Percentiles rank a stretch among this genome's conserved stretches.
Evolutionary conservation across 2,329 filamentous ascomycete species (phyloP).

Genomic region (Aureobasidium melanogenum): DNA sequence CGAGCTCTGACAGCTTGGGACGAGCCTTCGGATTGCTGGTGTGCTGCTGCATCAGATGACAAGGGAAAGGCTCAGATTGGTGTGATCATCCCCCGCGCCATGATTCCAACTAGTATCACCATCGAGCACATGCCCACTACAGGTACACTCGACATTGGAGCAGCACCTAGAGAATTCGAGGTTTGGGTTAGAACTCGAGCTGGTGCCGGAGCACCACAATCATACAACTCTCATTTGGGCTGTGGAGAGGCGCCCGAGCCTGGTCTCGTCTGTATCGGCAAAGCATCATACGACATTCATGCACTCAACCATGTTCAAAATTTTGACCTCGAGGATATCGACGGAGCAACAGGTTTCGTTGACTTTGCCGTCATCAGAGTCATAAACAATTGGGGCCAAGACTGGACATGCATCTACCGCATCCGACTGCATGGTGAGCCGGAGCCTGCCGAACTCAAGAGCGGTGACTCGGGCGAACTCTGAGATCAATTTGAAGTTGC

Average conservation of each 20-base stretch:
- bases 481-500: neutral
- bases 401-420: slow-evolving; percentile 40
- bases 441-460: neutral
- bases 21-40: slow-evolving; percentile 84
- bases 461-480: neutral
- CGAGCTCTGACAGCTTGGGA: slow-evolving; percentile 61
- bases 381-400: slow-evolving; percentile 33
- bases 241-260: slow-evolving; percentile 14
- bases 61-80: slow-evolving; percentile 55
- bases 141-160: slow-evolving; percentile 30
- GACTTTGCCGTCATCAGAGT: slow-evolving; percentile 32
- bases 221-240: neutral
- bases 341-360: slow-evolving; percentile 21
- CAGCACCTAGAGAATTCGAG: slow-evolving; percentile 36
- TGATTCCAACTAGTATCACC: slow-evolving; percentile 33
- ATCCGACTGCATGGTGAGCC: slow-evolving; percentile 34
- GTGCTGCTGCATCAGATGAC: slow-evolving; percentile 45
- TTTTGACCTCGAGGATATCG: slow-evolving; percentile 27
- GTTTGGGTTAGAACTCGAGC: slow-evolving; percentile 31
- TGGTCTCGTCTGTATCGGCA: slow-evolving; percentile 32
- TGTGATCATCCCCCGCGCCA: slow-evolving; percentile 36
- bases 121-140: slow-evolving; percentile 37
- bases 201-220: slow-evolving; percentile 15
- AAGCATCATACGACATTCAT: slow-evolving; percentile 33
- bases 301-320: slow-evolving; percentile 34